Evolutionary conservation across 768 basidiomycete genomes (phyloP).

Genomic region (Rhodotorula graminis): DNA sequence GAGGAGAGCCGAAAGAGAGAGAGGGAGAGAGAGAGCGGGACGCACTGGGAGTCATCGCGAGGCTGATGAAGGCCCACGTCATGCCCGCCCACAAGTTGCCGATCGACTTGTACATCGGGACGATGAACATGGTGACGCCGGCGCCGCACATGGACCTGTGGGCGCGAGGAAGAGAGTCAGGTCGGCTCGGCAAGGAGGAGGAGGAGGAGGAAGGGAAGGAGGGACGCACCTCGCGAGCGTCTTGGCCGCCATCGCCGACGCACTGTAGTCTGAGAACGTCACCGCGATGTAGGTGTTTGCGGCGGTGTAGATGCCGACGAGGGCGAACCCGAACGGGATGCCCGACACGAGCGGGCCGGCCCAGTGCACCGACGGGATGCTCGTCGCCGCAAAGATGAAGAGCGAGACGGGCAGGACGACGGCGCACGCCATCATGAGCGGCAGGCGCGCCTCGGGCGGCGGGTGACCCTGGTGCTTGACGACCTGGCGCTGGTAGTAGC

Average conservation of each 20-base stretch:
- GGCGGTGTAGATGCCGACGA: constrained; percentile 42
- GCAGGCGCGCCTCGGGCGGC: constrained; percentile 41
- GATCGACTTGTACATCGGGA: constrained; percentile 20
- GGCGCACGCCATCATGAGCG: constrained; percentile 44
- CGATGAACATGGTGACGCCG: constrained; percentile 43
- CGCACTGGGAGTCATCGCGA: too few relatives aligned
- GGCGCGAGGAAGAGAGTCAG: too few relatives aligned
- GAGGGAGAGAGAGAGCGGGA: neutral
- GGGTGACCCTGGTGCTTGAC: constrained; percentile 1
- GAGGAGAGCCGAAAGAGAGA: neutral
- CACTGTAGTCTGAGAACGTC: neutral
- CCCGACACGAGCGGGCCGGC: constrained; percentile 38
- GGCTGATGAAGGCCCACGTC: constrained; percentile 40
- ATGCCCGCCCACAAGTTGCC: constrained; percentile 22
- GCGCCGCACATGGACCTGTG: constrained; percentile 43
- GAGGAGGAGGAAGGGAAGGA: neutral
- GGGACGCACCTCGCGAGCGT: constrained; percentile 2
- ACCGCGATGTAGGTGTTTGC: constrained; percentile 35
- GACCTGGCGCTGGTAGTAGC: constrained; percentile 35
- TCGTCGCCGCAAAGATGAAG: constrained; percentile 47
- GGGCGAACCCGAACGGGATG: constrained; percentile 33
- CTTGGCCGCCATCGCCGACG: neutral
- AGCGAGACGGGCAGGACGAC: constrained; percentile 46
- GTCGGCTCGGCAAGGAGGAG: neutral
- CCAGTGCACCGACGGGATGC: constrained; percentile 43